Evolutionary conservation across 371 early-diverging fungal genomes (phyloP), one percentile per base, ranked within the genome.

Genomic region (Mucor saturninus): DNA sequence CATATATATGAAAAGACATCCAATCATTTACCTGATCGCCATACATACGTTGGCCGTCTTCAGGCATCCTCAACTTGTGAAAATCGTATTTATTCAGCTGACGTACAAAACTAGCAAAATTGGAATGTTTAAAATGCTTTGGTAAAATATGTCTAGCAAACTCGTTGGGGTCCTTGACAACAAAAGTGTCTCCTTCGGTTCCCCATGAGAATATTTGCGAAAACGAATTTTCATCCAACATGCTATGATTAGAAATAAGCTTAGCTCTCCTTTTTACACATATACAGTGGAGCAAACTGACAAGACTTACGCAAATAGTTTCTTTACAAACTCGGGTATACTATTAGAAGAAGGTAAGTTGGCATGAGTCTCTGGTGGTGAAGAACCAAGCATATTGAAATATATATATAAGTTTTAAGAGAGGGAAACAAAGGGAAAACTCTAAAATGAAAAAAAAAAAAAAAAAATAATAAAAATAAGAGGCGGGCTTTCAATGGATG

Each of bases 41-140:
- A 67, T 90, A 88, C 4, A 79, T 71, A 43, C 74, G 73, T 13
- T 76, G 78, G 9, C 80, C 76, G 38, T 89, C 89, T 26, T 87
- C 88, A 13, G 80, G 77, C 26, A 74, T 77, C 48, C 83, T 65
- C 50, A 93, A 81, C 71, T 94, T 95, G 76, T 95, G 93, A 74
- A 98, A 96, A 56, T 78, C 79, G 68, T 98, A 98, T 77, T 93
- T 98, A 78, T 98, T 98, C 13, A 98, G 83, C 73, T 98, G 98
- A 14, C 98, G 85, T 10, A 96, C 93, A 80, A 98, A 96, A 55
- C 90, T 91, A n/a, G 92, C 88, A 71, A 95, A 91, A 66, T 97
- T 96, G 67, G 89, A 92, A 79, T 96, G 96, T 92, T 75, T 98
- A 95, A 96, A 96, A 71, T 93, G 90, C 51, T 80, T 83, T n/a